Evolutionary conservation across 331 rosid species (phyloP), one percentile per base, ranked within the genome.

Genomic region (Rhamnella rubrinervis): DNA sequence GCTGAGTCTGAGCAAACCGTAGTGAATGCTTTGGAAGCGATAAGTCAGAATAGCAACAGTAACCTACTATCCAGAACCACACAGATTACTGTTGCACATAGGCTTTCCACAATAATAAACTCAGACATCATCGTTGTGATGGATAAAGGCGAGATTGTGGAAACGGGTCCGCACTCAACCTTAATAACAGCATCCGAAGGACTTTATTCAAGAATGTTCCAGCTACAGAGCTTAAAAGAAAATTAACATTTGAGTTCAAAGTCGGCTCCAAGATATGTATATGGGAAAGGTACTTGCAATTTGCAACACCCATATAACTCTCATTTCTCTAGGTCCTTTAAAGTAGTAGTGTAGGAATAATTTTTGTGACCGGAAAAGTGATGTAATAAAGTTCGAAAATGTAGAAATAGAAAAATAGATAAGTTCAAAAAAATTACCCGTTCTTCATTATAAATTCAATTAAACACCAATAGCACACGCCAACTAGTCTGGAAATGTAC

Each of bases 81-180:
- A 52, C 95, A 83, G 77, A 88, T 92, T 61, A 86, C 95, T 67
- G 83, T 92, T 58, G 96, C 97, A 38, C 96, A 92, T 73, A 83
- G 96, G 78, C 87, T 88, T 61, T 92, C 96, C 58, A 92, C 96
- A 9, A 78, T 92, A n/a, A 80, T 63, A 73, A 83, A 82, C 71
- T 87, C 98, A 9, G 96, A 92, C 66, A 81, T 80, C 72, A 92
- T 92, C 63, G 28, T 87, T 6, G 95, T 86, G 59, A 86, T 87
- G 95, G 95, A 92, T 25, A 87, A 77, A 80, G 96, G 95, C 38
- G 74, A 82, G 78, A 77, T 87, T 71, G 88, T 83, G 75, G 91
- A 89, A 82, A 85, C 63, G 67, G 96, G 95, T n/a, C 68, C 98
- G 15, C 96, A 92, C 75, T 74, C 89, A 66, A 78, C 84, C 69